Evolutionary conservation across 1,284 basidiomycete species (phyloP).

Genomic region (Polyporus tsugae): DNA sequence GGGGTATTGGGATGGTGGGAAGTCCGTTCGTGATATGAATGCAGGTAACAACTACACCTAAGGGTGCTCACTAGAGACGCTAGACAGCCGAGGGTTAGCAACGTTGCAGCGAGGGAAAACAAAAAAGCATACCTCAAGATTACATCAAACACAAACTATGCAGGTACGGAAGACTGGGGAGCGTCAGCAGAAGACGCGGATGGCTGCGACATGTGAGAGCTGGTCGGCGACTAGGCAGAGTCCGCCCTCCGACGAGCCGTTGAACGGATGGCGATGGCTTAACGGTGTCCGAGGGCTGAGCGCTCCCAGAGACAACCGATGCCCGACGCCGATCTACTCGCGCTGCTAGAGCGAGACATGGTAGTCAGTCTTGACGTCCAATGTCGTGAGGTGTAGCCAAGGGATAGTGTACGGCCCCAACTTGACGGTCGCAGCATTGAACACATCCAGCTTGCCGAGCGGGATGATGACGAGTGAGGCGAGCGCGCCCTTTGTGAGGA

Average conservation of each 20-base stretch:
- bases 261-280: not conserved
- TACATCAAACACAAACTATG: not conserved
- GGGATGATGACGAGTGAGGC: constrained; percentile 64
- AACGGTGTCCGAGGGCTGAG: not conserved
- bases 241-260: not conserved
- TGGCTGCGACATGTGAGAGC: not conserved
- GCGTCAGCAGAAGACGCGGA: not conserved
- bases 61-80: not conserved
- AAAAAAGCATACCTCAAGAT: not conserved
- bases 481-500: constrained; percentile 63
- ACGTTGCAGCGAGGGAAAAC: no score
- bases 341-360: constrained; percentile 7
- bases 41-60: not conserved
- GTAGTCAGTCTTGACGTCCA: constrained; percentile 7
- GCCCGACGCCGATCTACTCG: not conserved
- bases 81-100: not conserved
- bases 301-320: not conserved
- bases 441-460: constrained; percentile 59
- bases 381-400: constrained; percentile 10
- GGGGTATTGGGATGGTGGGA: not conserved
- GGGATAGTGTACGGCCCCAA: constrained; percentile 25
- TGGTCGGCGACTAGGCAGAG: not conserved
- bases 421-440: constrained; percentile 55
- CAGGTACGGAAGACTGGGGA: not conserved
- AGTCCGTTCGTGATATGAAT: constrained; percentile 9